Conservation (phyloP, 441 rosid species). For the Populus hybrid region DNA sequence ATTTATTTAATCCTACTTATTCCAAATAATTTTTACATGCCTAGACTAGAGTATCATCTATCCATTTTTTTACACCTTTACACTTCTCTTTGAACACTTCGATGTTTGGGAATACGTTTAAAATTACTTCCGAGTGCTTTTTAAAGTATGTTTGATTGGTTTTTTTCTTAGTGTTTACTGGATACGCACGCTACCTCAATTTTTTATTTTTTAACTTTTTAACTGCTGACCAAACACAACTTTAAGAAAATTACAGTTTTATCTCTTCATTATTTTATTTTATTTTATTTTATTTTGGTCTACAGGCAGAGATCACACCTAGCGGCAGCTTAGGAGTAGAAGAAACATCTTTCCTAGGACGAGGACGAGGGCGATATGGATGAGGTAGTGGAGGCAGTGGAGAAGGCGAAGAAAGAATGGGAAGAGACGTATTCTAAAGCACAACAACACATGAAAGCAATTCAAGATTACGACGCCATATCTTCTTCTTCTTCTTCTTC, state of each 20-base stretch:
- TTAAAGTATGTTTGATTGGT: too few species aligned
- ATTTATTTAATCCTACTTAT: background rate
- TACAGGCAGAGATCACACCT: background rate
- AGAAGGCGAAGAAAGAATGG: slow-evolving; percentile 88
- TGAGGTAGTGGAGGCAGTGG: slow-evolving; percentile 71
- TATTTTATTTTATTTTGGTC: too few species aligned
- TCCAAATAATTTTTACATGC: too few species aligned
- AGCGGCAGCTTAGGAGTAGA: background rate
- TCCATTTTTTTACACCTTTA: background rate
- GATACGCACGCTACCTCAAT: too few species aligned
- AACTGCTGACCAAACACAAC: background rate
- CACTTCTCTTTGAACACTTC: background rate
- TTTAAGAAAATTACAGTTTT: background rate
- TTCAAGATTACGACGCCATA: slow-evolving; percentile 49
- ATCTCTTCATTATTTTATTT: background rate
- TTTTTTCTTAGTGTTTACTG: too few species aligned
- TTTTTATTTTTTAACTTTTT: too few species aligned
- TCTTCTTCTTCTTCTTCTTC: background rate
- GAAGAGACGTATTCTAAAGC: slow-evolving; percentile 55
- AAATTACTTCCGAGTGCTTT: too few species aligned
- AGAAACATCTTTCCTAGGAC: background rate
- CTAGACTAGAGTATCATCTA: background rate
- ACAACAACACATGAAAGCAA: slow-evolving; percentile 49
- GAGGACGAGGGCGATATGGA: slow-evolving; percentile 58
- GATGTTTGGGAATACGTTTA: too few species aligned